phyloP scores from a whole-genome alignment of 2,329 filamentous ascomycete species.

The Cladobotryum mycophilum region DNA sequence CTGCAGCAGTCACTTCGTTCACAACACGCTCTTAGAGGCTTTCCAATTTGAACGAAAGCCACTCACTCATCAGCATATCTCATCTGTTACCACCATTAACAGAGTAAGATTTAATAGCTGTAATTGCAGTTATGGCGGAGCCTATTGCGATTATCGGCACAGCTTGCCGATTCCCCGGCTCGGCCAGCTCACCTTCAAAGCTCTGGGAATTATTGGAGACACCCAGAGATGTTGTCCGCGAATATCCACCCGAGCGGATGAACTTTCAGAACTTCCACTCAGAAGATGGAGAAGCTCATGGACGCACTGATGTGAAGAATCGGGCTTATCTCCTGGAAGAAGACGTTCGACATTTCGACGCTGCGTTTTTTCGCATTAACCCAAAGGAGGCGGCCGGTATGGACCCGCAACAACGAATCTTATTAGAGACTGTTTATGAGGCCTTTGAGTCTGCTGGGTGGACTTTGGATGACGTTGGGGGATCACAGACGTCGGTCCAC shows the following conservation, averaged over 20 bases:
- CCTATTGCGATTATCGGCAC: conserved; percentile 36
- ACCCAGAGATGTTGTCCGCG: conserved; percentile 27
- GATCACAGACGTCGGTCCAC: conserved; percentile 20
- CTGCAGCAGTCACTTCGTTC: too few species aligned
- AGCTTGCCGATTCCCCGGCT: conserved; percentile 33
- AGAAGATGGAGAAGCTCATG: conserved; percentile 25
- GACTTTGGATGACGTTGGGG: conserved; percentile 20
- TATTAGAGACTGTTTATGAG: conserved; percentile 35
- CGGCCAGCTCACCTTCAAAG: conserved; percentile 24
- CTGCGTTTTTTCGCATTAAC: conserved; percentile 34
- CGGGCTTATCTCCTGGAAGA: conserved; percentile 31
- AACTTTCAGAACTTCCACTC: conserved; percentile 18
- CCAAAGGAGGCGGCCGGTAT: conserved; percentile 32
- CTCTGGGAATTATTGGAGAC: conserved; percentile 27
- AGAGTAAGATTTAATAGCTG: too few species aligned
- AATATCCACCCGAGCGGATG: conserved; percentile 18
- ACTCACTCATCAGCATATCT: too few species aligned
- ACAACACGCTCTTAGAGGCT: too few species aligned
- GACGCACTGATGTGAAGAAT: conserved; percentile 12
- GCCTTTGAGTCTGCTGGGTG: conserved; percentile 32
- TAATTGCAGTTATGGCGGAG: conserved; percentile 12
- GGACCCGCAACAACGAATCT: conserved; percentile 37
- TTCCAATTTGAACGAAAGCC: too few species aligned
- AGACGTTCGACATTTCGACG: conserved; percentile 28
- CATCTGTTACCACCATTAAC: too few species aligned